These are phyloP conservation scores for Isoetes taiwanensis DNA, from an alignment of 75 land plant genomes.

Conservation along the genomic window DNA sequence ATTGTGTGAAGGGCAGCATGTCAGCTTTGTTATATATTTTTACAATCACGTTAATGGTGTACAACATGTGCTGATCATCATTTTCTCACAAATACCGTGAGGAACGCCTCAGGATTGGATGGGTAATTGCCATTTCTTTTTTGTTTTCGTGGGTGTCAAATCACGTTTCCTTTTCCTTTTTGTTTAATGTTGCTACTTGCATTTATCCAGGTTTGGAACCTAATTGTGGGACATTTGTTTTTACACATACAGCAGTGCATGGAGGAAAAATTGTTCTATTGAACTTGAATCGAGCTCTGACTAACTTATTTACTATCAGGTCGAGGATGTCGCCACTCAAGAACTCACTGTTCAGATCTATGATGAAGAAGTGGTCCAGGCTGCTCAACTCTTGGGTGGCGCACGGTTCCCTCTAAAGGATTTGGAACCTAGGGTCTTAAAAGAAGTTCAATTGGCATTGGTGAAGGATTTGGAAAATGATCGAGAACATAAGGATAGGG, in stretches of 20 bases:
- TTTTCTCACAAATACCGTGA: slow-evolving; percentile 42
- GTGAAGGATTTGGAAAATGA: background rate
- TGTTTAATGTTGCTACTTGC: too few relatives aligned
- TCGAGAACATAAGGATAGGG: background rate
- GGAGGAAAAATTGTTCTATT: too few relatives aligned
- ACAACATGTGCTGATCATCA: slow-evolving; percentile 71
- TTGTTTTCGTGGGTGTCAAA: too few relatives aligned
- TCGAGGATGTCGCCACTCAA: background rate
- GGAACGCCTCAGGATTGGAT: slow-evolving; percentile 55
- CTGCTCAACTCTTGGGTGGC: background rate
- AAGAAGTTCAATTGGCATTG: background rate
- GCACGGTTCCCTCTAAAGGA: background rate
- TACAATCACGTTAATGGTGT: slow-evolving; percentile 90
- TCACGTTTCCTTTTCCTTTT: too few relatives aligned
- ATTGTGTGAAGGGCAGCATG: slow-evolving; percentile 69
- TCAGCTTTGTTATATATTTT: slow-evolving; percentile 88
- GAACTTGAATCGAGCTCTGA: too few relatives aligned
- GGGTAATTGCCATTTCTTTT: too few relatives aligned
- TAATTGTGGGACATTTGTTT: too few relatives aligned
- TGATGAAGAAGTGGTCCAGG: slow-evolving; percentile 2
- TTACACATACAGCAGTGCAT: too few relatives aligned
- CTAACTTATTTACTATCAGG: too few relatives aligned
- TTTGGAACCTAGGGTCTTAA: background rate
- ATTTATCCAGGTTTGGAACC: too few relatives aligned
- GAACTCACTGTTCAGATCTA: background rate